A percentile compares a stretch with the other conserved stretches of the same genome.
These are phyloP conservation scores for Saccharomycopsis sp. DNA, from an alignment of 805 yeast species.

Conservation along the genomic window DNA sequence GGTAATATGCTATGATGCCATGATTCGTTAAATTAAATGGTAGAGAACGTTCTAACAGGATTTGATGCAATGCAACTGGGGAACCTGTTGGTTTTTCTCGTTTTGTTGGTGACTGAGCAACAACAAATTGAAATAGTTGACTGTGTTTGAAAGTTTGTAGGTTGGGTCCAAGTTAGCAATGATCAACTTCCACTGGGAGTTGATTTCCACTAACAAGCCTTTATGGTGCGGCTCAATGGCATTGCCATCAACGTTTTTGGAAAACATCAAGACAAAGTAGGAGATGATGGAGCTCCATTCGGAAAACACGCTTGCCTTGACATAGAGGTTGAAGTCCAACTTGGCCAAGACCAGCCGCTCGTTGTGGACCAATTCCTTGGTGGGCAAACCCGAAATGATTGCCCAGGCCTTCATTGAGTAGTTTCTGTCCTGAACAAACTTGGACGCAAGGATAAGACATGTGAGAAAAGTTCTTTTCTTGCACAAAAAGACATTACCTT, in stretches of 20 bases:
- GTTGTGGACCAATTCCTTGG: conserved; percentile 38
- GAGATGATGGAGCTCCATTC: conserved; percentile 29
- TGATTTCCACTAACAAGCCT: background rate
- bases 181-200: conserved; percentile 9
- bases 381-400: conserved; percentile 56
- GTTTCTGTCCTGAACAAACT: conserved; percentile 65
- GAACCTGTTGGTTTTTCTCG: too few relatives aligned
- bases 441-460: conserved; percentile 61
- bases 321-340: conserved; percentile 48
- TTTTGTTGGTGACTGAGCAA: background rate
- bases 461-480: conserved; percentile 62
- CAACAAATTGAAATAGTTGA: conserved; percentile 7
- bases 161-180: conserved; percentile 10
- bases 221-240: background rate
- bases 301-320: conserved; percentile 40
- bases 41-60: too few relatives aligned
- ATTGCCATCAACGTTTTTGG: background rate
- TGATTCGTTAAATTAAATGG: too few relatives aligned
- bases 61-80: too few relatives aligned
- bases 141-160: conserved; percentile 4
- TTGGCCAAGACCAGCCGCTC: conserved; percentile 46
- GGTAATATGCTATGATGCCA: too few relatives aligned
- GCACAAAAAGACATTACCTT: conserved; percentile 27
- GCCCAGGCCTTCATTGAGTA: conserved; percentile 67
- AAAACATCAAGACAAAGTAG: conserved; percentile 22